These are phyloP conservation scores for Tuber borchii DNA, from an alignment of 495 filamentous ascomycete genomes.

Conservation along the genomic window DNA sequence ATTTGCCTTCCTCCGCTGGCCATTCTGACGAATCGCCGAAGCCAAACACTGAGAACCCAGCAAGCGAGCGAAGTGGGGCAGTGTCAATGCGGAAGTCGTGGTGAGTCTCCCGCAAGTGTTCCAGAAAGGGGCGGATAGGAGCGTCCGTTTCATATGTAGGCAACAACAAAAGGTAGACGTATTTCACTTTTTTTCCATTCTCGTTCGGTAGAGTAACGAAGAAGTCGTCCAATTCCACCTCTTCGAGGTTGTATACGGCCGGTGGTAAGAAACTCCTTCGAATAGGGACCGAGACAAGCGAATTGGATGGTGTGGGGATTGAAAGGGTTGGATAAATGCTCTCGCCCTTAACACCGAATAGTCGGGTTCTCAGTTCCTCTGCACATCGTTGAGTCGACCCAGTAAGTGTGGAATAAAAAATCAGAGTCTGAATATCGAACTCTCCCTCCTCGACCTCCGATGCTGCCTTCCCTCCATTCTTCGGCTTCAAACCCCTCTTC, in stretches of 20 bases:
- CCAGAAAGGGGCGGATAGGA: conserved; percentile 70
- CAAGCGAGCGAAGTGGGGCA: conserved; percentile 63
- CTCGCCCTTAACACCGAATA: conserved; percentile 27
- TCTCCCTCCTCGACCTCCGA: conserved; percentile 32
- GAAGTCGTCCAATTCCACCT: conserved; percentile 85
- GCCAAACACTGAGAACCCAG: conserved; percentile 89
- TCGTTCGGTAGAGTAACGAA: conserved; percentile 59
- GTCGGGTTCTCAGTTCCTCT: conserved; percentile 47
- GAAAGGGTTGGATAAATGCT: conserved; percentile 34
- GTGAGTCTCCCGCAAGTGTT: conserved; percentile 82
- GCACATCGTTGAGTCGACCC: conserved; percentile 66
- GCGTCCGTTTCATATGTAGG: conserved; percentile 92
- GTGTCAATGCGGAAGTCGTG: conserved; percentile 95
- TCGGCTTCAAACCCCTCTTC: conserved; percentile 15
- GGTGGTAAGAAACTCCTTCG: conserved; percentile 51
- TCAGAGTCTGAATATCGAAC: conserved; percentile 61
- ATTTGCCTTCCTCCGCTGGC: conserved; percentile 83
- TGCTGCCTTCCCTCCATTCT: conserved; percentile 5
- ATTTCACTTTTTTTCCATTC: conserved; percentile 47
- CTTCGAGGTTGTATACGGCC: conserved; percentile 67
- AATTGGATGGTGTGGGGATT: conserved; percentile 42
- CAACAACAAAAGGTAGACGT: conserved; percentile 75
- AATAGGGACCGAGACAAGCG: conserved; percentile 23
- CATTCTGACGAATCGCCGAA: conserved; percentile 86
- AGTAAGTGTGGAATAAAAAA: conserved; percentile 85